Evolutionary conservation across 2,329 filamentous ascomycete species (phyloP).

Genomic region (Conoideocrella luteorostrata): DNA sequence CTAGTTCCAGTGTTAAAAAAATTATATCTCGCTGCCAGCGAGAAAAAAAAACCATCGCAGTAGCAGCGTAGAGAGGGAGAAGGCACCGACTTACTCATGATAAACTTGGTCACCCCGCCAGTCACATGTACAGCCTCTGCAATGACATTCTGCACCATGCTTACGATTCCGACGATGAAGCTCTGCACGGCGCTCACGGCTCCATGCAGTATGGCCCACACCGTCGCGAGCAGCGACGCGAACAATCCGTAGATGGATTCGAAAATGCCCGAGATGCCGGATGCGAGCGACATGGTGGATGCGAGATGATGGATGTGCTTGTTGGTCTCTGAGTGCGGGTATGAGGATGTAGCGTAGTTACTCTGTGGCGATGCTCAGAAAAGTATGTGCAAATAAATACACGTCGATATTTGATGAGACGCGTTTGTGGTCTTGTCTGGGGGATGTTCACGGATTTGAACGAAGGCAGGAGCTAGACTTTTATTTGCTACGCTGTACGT

Average conservation of each 20-base stretch:
- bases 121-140: slow-evolving; percentile 30
- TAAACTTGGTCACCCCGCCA: slow-evolving; percentile 32
- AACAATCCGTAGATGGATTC: slow-evolving; percentile 37
- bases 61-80: neutral
- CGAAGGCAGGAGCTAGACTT: no score
- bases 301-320: neutral
- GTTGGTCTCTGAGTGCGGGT: neutral
- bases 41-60: neutral
- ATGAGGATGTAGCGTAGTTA: no score
- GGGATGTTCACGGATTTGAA: no score
- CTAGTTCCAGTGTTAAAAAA: no score
- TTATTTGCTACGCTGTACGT: neutral
- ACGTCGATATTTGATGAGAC: no score
- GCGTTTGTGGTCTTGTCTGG: no score
- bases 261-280: slow-evolving; percentile 31
- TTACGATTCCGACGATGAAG: slow-evolving; percentile 31
- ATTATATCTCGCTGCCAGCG: no score
- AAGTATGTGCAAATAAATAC: no score
- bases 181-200: slow-evolving; percentile 26
- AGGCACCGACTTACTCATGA: slow-evolving; percentile 32
- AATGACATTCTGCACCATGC: slow-evolving; percentile 27
- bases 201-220: slow-evolving; percentile 27
- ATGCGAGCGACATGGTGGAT: slow-evolving; percentile 26
- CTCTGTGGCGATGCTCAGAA: neutral
- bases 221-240: slow-evolving; percentile 28